Evolutionary conservation across 108 stramenopile species (phyloP).

Genomic region (Schizochytrium sp.): DNA sequence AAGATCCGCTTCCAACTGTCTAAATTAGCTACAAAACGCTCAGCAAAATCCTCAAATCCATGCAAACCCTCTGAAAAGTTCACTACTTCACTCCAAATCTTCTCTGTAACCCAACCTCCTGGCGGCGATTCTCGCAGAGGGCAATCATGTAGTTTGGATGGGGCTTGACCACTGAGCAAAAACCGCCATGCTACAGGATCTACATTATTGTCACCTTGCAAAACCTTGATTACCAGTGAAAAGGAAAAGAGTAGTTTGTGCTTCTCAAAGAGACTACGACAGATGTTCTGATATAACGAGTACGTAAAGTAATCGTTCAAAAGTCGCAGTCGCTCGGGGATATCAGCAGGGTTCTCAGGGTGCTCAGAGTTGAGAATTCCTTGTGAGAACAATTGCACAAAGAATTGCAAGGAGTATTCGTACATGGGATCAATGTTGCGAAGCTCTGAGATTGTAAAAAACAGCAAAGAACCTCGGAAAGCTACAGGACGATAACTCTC

Average conservation of each 20-base stretch:
- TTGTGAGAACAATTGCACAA: constrained; percentile 70
- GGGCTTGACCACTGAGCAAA: constrained; percentile 73
- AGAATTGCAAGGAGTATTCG: constrained; percentile 80
- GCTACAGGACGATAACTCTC: constrained; percentile 81
- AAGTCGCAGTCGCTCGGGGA: constrained; percentile 70
- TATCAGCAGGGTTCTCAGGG: constrained; percentile 64
- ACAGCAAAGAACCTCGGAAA: constrained; percentile 75
- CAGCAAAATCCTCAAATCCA: constrained; percentile 68
- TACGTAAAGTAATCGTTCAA: constrained; percentile 77
- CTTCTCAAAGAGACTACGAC: constrained; percentile 79
- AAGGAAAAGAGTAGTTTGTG: constrained; percentile 82
- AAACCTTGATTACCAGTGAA: constrained; percentile 75
- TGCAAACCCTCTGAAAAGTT: constrained; percentile 62
- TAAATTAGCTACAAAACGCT: constrained; percentile 39
- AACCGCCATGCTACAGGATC: constrained; percentile 77
- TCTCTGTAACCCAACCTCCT: constrained; percentile 73
- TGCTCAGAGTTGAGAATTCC: constrained; percentile 69
- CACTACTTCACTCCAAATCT: constrained; percentile 71
- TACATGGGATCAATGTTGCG: constrained; percentile 81
- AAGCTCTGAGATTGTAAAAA: constrained; percentile 78
- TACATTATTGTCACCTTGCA: constrained; percentile 73
- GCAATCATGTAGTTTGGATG: background rate
- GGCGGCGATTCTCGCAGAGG: background rate
- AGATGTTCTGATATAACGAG: constrained; percentile 78
- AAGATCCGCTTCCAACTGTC: constrained; percentile 69